Conservation (phyloP, 495 filamentous ascomycete species). For the Neurospora sp. region DNA sequence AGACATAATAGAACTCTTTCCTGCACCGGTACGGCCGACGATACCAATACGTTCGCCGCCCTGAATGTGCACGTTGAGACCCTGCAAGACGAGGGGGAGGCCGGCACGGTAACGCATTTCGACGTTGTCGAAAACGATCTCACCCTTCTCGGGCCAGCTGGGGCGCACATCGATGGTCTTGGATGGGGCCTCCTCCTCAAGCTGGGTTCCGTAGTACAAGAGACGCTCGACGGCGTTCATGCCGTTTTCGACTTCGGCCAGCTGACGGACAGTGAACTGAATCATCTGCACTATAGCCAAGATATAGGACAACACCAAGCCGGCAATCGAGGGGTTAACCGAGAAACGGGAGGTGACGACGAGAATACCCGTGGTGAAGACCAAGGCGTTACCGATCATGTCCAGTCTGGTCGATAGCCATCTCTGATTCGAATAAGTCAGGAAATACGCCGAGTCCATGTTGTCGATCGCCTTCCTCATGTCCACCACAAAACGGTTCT, state of each 20-base stretch:
- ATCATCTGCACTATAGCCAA: conserved; percentile 92
- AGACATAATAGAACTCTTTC: conserved; percentile 91
- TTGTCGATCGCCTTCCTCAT: conserved; percentile 66
- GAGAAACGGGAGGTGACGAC: conserved; percentile 91
- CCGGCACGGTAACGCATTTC: conserved; percentile 84
- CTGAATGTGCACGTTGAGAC: conserved; percentile 62
- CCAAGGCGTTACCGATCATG: conserved; percentile 66
- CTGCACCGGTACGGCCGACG: conserved; percentile 87
- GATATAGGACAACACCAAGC: conserved; percentile 86
- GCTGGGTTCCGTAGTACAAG: conserved; percentile 78
- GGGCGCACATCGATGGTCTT: conserved; percentile 56
- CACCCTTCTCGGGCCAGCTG: conserved; percentile 74
- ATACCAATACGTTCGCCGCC: conserved; percentile 90
- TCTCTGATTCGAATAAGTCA: conserved; percentile 88
- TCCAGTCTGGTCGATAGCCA: conserved; percentile 85
- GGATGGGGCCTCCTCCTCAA: conserved; percentile 82
- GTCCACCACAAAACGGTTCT: conserved; percentile 58
- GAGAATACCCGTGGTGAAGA: conserved; percentile 79
- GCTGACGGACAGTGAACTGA: conserved; percentile 86
- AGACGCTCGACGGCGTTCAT: conserved; percentile 95
- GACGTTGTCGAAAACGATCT: conserved; percentile 75
- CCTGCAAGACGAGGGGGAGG: conserved; percentile 75
- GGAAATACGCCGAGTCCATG: conserved; percentile 89
- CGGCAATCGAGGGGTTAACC: conserved; percentile 73
- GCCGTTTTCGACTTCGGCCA: conserved; percentile 93